Base-by-base conservation (phyloP, 164 flowering plant genomes). In the Taxillus chinensis region DNA sequence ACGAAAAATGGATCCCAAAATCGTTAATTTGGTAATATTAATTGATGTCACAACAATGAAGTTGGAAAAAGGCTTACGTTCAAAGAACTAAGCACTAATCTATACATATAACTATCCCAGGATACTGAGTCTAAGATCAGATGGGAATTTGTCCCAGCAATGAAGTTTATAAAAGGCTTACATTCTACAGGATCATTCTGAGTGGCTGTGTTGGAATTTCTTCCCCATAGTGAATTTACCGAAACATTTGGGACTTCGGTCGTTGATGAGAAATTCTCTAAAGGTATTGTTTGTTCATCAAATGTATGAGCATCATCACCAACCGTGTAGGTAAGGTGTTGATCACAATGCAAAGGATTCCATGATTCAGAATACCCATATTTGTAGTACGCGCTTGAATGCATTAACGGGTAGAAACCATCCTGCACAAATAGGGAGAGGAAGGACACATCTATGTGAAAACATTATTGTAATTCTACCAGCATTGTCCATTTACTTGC, bases 291-390 rank as follows among this genome's bases (percentile, higher is more conserved):
- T 41, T 74, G 64, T 50, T 74, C 86, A 41, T 78, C 79, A 61
- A 65, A 62, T 58, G 71, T 60, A 16, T 73, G 67, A 5, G 67
- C 60, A 61, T 71, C 75, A 63, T 82, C 78, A 77, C 68, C 64
- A 14, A 73, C 71, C 67, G 70, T 80, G 68, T 76, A 75, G 58
- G 73, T 63, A 68, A 77, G 79, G 61, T 61, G 62, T 70, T 77
- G 61, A 60, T 76, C 73, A 74, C 74, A 82, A 68, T 78, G 83
- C 41, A 83, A 72, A 63, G 71, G 58, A 66, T 54, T 74, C 59
- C 84, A 83, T 50, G 79, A 67, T 56, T 84, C 89, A 60, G 82
- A 72, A 37, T 60, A 49, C 39, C 85, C 91, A 74, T 73, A 80
- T 68, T 92, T 89, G 71, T 86, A 82, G 2, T 27, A 27, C 45